Conservation (phyloP, 1,139 yeast genomes). For the Citeromyces hawaiiensis region DNA sequence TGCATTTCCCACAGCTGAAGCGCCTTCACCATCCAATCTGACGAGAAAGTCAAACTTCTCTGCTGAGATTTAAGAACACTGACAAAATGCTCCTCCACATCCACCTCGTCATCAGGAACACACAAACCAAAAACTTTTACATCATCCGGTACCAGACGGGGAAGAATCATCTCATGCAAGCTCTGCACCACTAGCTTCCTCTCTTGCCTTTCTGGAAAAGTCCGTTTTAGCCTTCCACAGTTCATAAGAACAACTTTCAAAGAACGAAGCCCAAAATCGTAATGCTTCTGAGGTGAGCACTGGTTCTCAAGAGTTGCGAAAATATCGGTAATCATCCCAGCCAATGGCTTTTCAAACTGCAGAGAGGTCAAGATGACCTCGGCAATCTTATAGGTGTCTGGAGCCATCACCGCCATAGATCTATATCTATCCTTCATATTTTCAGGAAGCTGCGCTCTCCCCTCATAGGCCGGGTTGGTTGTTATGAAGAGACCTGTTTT, state of each 20-base stretch:
- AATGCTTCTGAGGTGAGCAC: conserved; percentile 52
- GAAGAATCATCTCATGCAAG: conserved; percentile 45
- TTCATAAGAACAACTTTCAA: conserved; percentile 50
- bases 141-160: conserved; percentile 49
- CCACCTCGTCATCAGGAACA: conserved; percentile 10
- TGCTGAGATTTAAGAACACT: conserved; percentile 9
- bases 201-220: conserved; percentile 3
- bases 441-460: conserved; percentile 75
- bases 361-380: conserved; percentile 63
- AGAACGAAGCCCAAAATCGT: conserved; percentile 84
- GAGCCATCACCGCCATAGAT: conserved; percentile 59
- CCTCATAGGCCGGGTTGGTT: conserved; percentile 84
- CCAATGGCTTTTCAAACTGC: conserved; percentile 40
- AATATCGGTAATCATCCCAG: conserved; percentile 40
- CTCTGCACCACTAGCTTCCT: conserved; percentile 22
- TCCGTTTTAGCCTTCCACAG: conserved; percentile 39
- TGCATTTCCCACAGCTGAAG: conserved; percentile 53
- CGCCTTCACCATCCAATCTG: conserved; percentile 41
- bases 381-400: conserved; percentile 60
- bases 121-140: conserved; percentile 18
- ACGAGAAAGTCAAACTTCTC: conserved; percentile 17
- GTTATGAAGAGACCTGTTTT: conserved; percentile 76
- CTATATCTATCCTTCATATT: conserved; percentile 73
- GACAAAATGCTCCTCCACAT: conserved; percentile 9
- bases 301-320: conserved; percentile 26